Percentiles rank a stretch among this genome's conserved stretches.
These are phyloP conservation scores for Salicornia ramosissima DNA, from an alignment of 148 eudicot genomes.

Conservation along the genomic window DNA sequence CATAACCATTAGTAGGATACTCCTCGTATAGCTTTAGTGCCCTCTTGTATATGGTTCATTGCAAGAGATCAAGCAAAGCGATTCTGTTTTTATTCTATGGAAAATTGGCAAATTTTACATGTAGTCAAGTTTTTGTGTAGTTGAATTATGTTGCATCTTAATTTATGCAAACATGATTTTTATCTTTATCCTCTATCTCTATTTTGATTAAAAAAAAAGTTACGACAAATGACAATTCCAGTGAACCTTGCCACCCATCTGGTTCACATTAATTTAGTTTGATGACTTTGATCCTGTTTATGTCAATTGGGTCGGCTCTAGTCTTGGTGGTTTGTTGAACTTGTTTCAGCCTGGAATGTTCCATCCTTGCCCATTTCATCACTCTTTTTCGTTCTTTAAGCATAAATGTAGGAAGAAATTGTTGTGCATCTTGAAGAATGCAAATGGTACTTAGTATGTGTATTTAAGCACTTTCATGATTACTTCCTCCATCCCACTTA, in stretches of 20 bases:
- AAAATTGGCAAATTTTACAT: neutral
- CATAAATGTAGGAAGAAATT: constrained; percentile 15
- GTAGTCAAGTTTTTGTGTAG: neutral
- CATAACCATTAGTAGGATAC: neutral
- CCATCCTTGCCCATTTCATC: neutral
- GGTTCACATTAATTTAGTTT: neutral
- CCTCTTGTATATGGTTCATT: neutral
- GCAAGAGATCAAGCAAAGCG: neutral
- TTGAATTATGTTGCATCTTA: neutral
- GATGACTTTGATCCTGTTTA: neutral
- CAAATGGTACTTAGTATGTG: constrained; percentile 26
- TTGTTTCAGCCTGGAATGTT: neutral
- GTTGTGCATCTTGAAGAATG: constrained; percentile 24
- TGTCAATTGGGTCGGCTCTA: neutral
- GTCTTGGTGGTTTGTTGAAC: neutral
- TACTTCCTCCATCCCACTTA: too few relatives aligned
- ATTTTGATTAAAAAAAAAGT: neutral
- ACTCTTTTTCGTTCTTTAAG: neutral
- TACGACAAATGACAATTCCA: too few relatives aligned
- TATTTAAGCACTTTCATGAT: constrained; percentile 39
- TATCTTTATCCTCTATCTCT: neutral
- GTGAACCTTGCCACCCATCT: neutral
- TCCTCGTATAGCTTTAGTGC: neutral
- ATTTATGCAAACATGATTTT: too few relatives aligned
- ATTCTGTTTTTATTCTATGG: neutral